These are phyloP conservation scores for Venturia nashicola DNA, from an alignment of 2,329 filamentous ascomycete genomes.

Conservation along the genomic window DNA sequence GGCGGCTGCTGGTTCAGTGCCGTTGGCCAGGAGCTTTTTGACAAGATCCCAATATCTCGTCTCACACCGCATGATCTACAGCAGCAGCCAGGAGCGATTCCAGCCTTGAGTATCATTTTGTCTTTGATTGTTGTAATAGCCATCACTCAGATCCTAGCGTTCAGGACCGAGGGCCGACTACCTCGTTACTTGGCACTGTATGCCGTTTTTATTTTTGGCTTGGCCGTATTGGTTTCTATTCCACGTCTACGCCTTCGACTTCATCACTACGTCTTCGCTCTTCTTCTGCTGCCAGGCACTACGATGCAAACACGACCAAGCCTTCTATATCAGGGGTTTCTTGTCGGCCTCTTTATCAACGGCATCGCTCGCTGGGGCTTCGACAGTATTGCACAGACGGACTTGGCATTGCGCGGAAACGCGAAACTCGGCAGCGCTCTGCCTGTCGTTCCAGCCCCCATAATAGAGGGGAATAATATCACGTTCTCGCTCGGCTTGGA, in stretches of 20 bases:
- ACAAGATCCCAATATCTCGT: conserved; percentile 23
- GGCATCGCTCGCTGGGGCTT: conserved; percentile 26
- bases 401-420: not conserved
- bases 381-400: conserved; percentile 14
- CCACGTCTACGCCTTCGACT: conserved; percentile 11
- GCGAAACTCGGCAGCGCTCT: conserved; percentile 5
- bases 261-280: conserved; percentile 20
- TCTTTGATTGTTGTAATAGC: conserved; percentile 18
- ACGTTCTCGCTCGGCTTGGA: conserved; percentile 1
- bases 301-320: conserved; percentile 23
- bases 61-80: conserved; percentile 24
- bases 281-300: conserved; percentile 23
- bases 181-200: conserved; percentile 10
- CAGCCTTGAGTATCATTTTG: conserved; percentile 22
- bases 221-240: conserved; percentile 6
- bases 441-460: not conserved
- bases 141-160: conserved; percentile 21
- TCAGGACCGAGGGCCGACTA: conserved; percentile 21
- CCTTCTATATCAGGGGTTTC: conserved; percentile 22
- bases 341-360: conserved; percentile 25
- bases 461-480: not conserved
- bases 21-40: conserved; percentile 21
- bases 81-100: conserved; percentile 25
- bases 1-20: conserved; percentile 24
- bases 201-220: conserved; percentile 6